Conservation (phyloP, 768 basidiomycete genomes). For the Psilocybe cyanescens region DNA sequence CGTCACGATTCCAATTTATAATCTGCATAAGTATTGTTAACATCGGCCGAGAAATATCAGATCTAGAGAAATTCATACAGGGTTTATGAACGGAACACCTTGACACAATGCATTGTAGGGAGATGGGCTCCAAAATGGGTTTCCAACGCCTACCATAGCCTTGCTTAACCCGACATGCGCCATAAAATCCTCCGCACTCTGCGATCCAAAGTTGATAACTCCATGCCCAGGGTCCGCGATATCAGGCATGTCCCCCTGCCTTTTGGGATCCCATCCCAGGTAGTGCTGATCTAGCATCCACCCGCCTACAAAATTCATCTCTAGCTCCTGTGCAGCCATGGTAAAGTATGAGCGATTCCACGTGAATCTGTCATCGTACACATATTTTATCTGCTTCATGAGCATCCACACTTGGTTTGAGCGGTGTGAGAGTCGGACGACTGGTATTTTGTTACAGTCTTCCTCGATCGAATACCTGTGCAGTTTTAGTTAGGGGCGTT, state of each 20-base stretch:
- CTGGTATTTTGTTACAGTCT: slow-evolving; percentile 24
- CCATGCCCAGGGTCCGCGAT: slow-evolving; percentile 25
- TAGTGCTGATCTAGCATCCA: slow-evolving; percentile 26
- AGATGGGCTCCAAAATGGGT: slow-evolving; percentile 29
- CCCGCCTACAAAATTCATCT: slow-evolving; percentile 27
- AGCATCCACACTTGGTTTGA: slow-evolving; percentile 31
- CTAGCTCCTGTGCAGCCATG: slow-evolving; percentile 19
- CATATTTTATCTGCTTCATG: slow-evolving; percentile 32
- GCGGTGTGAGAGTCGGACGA: slow-evolving; percentile 30
- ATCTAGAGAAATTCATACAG: slow-evolving; percentile 19
- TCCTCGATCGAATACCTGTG: slow-evolving; percentile 35
- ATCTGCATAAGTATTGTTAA: slow-evolving; percentile 13
- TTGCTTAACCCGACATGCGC: slow-evolving; percentile 26
- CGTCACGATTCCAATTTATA: slow-evolving; percentile 26
- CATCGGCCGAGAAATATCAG: not conserved
- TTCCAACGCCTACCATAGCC: slow-evolving; percentile 32
- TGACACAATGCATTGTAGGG: slow-evolving; percentile 39
- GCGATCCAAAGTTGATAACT: slow-evolving; percentile 24
- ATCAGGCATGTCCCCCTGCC: slow-evolving; percentile 22
- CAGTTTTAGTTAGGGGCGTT: not conserved
- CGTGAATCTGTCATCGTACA: slow-evolving; percentile 27
- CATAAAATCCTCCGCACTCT: slow-evolving; percentile 20
- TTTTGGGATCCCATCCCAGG: slow-evolving; percentile 23
- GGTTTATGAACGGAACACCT: slow-evolving; percentile 41
- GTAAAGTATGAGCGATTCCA: slow-evolving; percentile 31